Evolutionary conservation across 2,329 filamentous ascomycete species (phyloP).

Genomic region (Botryotinia convoluta): DNA sequence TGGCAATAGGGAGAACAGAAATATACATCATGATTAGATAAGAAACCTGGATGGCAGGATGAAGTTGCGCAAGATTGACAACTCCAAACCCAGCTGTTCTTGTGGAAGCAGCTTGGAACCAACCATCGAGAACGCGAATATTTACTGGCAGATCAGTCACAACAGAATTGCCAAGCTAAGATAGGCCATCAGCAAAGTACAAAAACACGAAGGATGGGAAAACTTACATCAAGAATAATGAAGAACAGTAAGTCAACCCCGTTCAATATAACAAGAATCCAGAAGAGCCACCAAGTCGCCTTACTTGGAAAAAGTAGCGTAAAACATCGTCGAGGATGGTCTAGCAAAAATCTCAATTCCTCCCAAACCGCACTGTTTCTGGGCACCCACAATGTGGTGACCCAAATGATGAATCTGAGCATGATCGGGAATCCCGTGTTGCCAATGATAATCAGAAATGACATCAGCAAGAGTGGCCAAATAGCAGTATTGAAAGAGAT

Average conservation of each 20-base stretch:
- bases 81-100: slow-evolving; percentile 87
- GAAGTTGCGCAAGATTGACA: slow-evolving; percentile 72
- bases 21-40: slow-evolving; percentile 99
- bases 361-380: slow-evolving; percentile 74
- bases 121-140: slow-evolving; percentile 76
- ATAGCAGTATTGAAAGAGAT: slow-evolving; percentile 76
- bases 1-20: slow-evolving; percentile 93
- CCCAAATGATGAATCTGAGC: slow-evolving; percentile 91
- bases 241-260: slow-evolving; percentile 85
- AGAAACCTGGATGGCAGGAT: slow-evolving; percentile 88
- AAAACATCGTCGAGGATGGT: slow-evolving; percentile 94
- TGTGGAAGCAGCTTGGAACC: slow-evolving; percentile 88
- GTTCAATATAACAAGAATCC: slow-evolving; percentile 79
- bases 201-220: background rate
- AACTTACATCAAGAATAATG: slow-evolving; percentile 79
- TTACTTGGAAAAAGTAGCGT: slow-evolving; percentile 87
- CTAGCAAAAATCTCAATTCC: slow-evolving; percentile 83
- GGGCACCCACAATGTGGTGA: slow-evolving; percentile 64
- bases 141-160: slow-evolving; percentile 69
- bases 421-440: slow-evolving; percentile 96
- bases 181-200: slow-evolving; percentile 22
- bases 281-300: slow-evolving; percentile 95
- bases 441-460: slow-evolving; percentile 87
- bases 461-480: slow-evolving; percentile 72
- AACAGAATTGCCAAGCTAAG: slow-evolving; percentile 65